Evolutionary conservation across 2,329 filamentous ascomycete species (phyloP).

Genomic region (Cephalotrichum gorgonifer): DNA sequence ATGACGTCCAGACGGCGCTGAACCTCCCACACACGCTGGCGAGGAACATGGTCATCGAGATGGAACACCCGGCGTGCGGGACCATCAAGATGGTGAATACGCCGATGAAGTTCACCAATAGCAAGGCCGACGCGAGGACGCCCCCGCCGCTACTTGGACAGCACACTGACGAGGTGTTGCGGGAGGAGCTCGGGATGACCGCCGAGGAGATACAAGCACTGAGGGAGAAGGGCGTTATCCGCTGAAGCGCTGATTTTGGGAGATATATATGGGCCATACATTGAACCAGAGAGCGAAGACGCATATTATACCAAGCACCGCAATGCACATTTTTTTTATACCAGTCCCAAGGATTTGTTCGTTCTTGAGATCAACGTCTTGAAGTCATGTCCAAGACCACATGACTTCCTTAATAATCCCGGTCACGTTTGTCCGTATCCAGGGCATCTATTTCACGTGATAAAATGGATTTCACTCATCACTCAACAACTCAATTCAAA

Average conservation of each 20-base stretch:
- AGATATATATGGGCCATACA: background rate
- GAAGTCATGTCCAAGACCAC: background rate
- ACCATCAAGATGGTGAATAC: constrained; percentile 86
- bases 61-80: constrained; percentile 76
- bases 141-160: constrained; percentile 79
- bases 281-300: background rate
- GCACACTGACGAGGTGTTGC: constrained; percentile 71
- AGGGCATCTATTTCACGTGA: background rate
- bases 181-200: constrained; percentile 49
- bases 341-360: too few species aligned
- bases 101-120: constrained; percentile 86
- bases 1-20: constrained; percentile 78
- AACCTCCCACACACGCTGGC: constrained; percentile 78
- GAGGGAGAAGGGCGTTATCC: constrained; percentile 56
- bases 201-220: constrained; percentile 49
- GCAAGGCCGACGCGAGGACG: constrained; percentile 62
- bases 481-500: background rate
- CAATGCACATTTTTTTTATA: too few species aligned
- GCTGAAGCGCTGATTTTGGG: constrained; percentile 20
- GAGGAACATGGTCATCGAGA: constrained; percentile 79
- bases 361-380: background rate
- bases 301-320: too few species aligned
- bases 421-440: background rate
- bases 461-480: background rate
- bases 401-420: background rate